These are phyloP conservation scores for Trifolium repens DNA, from an alignment of 306 rosid genomes.

Conservation along the genomic window DNA sequence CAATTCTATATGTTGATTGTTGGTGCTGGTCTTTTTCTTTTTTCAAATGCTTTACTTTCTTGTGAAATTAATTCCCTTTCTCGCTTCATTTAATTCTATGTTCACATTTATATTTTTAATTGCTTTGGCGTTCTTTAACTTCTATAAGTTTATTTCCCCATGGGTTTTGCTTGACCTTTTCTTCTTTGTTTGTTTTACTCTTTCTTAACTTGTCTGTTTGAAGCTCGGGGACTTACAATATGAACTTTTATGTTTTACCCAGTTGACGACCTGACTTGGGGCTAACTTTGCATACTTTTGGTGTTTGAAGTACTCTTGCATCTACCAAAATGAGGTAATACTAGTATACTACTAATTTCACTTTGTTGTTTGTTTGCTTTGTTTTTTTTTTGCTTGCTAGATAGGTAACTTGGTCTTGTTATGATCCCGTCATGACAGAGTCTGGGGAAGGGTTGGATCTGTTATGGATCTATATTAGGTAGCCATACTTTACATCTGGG, in stretches of 20 bases:
- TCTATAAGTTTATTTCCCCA: constrained; percentile 3
- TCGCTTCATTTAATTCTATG: constrained; percentile 18
- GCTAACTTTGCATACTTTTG: constrained; percentile 45
- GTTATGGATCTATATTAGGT: neutral
- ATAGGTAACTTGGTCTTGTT: neutral
- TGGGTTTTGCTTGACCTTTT: constrained; percentile 21
- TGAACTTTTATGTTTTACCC: constrained; percentile 35
- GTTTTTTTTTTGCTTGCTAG: neutral
- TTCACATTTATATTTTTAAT: constrained; percentile 7
- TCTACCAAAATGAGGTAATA: constrained; percentile 69
- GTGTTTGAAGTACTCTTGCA: constrained; percentile 44
- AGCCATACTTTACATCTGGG: neutral
- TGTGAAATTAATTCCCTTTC: constrained; percentile 14
- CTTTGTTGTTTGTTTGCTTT: constrained; percentile 9
- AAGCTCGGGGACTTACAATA: constrained; percentile 39
- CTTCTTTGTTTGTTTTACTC: neutral
- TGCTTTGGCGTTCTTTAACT: constrained; percentile 24
- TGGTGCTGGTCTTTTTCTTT: neutral
- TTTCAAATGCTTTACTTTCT: constrained; percentile 20
- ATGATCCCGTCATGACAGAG: neutral
- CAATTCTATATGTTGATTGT: constrained; percentile 14
- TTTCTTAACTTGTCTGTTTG: constrained; percentile 10
- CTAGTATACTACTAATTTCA: constrained; percentile 23
- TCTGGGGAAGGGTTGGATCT: neutral
- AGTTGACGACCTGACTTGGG: constrained; percentile 46